Evolutionary conservation across 164 flowering plant species (phyloP).

Genomic region (Vitis labrusca): DNA sequence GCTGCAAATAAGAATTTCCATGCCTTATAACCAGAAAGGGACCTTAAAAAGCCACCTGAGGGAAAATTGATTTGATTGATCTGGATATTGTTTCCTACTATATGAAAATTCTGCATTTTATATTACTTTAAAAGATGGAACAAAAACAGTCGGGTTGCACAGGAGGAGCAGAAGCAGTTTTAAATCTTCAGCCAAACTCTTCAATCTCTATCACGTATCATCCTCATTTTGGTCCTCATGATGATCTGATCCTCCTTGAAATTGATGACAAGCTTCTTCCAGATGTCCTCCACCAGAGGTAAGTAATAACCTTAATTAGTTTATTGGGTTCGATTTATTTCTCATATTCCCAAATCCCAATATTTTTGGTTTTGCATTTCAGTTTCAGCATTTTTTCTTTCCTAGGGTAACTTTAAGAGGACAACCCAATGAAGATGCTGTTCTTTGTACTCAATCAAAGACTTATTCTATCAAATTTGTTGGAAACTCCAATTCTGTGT

Average conservation of each 20-base stretch:
- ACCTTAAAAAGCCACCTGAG: background rate
- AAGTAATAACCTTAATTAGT: background rate
- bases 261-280: conserved; percentile 77
- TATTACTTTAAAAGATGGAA: conserved; percentile 12
- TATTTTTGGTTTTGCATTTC: background rate
- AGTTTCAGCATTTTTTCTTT: background rate
- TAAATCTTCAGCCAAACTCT: conserved; percentile 55
- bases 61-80: background rate
- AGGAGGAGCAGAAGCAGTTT: conserved; percentile 71
- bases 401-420: conserved; percentile 74
- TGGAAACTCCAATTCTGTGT: conserved; percentile 79
- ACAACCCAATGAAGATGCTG: conserved; percentile 78
- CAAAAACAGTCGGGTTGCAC: conserved; percentile 7
- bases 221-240: conserved; percentile 66
- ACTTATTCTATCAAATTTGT: conserved; percentile 85
- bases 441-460: conserved; percentile 77
- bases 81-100: too few relatives aligned
- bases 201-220: conserved; percentile 68
- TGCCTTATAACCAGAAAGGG: background rate
- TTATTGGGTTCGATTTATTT: background rate
- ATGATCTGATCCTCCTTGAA: conserved; percentile 82
- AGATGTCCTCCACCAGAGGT: conserved; percentile 67
- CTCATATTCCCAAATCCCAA: background rate
- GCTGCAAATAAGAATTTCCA: background rate
- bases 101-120: too few relatives aligned